These are phyloP conservation scores for Suhomyces emberorum DNA, from an alignment of 805 yeast species.

Conservation along the genomic window DNA sequence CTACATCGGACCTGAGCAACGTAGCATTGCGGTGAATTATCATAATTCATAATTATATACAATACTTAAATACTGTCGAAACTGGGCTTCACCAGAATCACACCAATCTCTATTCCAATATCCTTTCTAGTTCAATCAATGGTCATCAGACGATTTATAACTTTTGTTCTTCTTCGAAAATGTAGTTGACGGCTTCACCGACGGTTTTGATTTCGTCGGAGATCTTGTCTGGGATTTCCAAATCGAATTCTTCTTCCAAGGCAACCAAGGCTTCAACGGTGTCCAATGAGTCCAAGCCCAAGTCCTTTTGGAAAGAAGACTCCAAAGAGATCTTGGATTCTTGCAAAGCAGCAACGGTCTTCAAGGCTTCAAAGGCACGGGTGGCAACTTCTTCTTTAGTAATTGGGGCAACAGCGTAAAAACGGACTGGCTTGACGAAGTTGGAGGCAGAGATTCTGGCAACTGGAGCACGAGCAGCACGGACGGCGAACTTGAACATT, in stretches of 20 bases:
- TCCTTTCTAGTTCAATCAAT: not conserved
- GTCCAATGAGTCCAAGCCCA: conserved; percentile 91
- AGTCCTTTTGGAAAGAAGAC: conserved; percentile 62
- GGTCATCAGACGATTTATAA: conserved; percentile 18
- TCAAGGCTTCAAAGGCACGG: conserved; percentile 79
- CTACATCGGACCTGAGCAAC: no score
- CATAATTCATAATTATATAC: conserved; percentile 6
- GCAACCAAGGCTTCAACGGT: conserved; percentile 95
- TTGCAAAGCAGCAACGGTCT: conserved; percentile 47
- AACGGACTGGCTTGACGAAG: conserved; percentile 35
- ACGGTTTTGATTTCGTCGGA: conserved; percentile 93
- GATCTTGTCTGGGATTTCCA: conserved; percentile 83
- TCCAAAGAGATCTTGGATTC: conserved; percentile 41
- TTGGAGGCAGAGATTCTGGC: conserved; percentile 28
- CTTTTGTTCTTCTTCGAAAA: conserved; percentile 58
- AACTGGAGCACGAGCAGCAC: conserved; percentile 37
- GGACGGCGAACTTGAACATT: conserved; percentile 55
- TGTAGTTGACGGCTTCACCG: conserved; percentile 88
- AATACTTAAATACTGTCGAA: conserved; percentile 2
- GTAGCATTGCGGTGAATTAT: conserved; percentile 3
- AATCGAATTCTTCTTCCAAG: conserved; percentile 83
- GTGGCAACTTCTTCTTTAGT: conserved; percentile 75
- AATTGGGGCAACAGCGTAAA: conserved; percentile 64
- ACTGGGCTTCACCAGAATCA: not conserved
- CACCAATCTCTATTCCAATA: not conserved